phyloP scores from a whole-genome alignment of 2,329 filamentous ascomycete genomes.

The Metarhizium guizhouense region DNA sequence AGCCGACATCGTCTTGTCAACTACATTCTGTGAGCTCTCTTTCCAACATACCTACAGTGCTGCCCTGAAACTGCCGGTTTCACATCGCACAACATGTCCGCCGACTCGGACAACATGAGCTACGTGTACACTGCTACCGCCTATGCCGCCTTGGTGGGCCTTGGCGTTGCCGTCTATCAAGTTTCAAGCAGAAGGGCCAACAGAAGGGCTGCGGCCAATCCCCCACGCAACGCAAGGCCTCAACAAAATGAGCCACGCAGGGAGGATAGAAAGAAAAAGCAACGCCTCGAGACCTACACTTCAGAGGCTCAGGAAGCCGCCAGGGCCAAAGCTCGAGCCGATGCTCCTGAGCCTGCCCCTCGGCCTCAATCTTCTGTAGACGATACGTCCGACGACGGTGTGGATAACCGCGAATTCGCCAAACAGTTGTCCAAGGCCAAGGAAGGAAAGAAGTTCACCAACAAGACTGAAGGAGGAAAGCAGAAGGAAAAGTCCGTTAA shows the following conservation, averaged over 20 bases:
- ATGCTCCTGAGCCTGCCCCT: slow-evolving; percentile 7
- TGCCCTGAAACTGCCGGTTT: background rate
- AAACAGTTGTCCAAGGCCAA: slow-evolving; percentile 62
- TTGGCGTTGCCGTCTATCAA: slow-evolving; percentile 27
- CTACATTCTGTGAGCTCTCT: background rate
- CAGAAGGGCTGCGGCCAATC: slow-evolving; percentile 18
- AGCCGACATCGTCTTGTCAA: background rate
- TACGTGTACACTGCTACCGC: slow-evolving; percentile 27
- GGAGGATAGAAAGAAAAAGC: slow-evolving; percentile 36
- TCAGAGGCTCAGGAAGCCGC: slow-evolving; percentile 25
- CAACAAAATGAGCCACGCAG: slow-evolving; percentile 26
- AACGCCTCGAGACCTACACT: slow-evolving; percentile 33
- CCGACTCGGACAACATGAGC: slow-evolving; percentile 21
- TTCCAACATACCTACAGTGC: background rate
- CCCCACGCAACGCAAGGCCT: slow-evolving; percentile 21
- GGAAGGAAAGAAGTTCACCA: slow-evolving; percentile 54
- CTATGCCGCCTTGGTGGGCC: slow-evolving; percentile 26
- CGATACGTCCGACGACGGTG: slow-evolving; percentile 46
- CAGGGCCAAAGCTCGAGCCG: slow-evolving; percentile 28
- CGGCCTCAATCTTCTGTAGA: slow-evolving; percentile 14
- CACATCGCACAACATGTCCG: slow-evolving; percentile 18
- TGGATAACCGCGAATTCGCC: slow-evolving; percentile 69
- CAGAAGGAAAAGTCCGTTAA: slow-evolving; percentile 63
- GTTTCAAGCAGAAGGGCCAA: slow-evolving; percentile 25
- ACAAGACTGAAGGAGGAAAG: slow-evolving; percentile 46